Base-by-base conservation (phyloP, 2,329 filamentous ascomycete species). In the Ilyonectria sp. region DNA sequence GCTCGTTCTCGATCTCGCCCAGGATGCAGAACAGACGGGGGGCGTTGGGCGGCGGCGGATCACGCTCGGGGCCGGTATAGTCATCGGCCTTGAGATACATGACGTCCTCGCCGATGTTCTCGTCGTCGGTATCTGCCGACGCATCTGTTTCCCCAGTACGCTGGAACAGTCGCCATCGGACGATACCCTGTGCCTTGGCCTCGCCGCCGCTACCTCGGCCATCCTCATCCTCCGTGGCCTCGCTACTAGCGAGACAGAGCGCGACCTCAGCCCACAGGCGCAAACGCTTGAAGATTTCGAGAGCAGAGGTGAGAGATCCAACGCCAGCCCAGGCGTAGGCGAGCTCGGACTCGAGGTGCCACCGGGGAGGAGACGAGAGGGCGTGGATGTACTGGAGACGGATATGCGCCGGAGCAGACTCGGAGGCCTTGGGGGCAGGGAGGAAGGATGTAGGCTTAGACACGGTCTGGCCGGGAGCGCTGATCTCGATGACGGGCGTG, bases 201-300 rank as follows among this genome's bases (percentile, higher is more conserved):
- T 98, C 95, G 2, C 86, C 88, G 6, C 86, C 86, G 23, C 82
- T 83, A 1, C 88, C 87, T 6, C 87, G 82, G 2, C 81, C 89
- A 58, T 82, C 83, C 64, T 85, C 83, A 58, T 90, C 88, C 0
- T 91, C 93, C 0, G 90, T 86, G 58, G 82, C 84, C 21, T 82
- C 88, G 52, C 79, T 85, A 77, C 82, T 86, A 13, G 94, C 95
- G 75, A 94, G 92, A 79, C 96, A 99, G 2, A 99, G 86, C 0
- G 96, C 95, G 5, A 95, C 94, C 81, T 99, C 96, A 1, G 96
- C 93, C 94, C 96, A 98, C 79, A 98, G 91, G 63, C 94, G 91
- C 19, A 99, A 84, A 3, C 96, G 89, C 82, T 97, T 95, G 82
- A 98, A 99, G 68, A 99, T 98, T 68, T 98, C 96, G 1, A 99